phyloP scores from a whole-genome alignment of 2,329 filamentous ascomycete species.

The Chalara sp. region DNA sequence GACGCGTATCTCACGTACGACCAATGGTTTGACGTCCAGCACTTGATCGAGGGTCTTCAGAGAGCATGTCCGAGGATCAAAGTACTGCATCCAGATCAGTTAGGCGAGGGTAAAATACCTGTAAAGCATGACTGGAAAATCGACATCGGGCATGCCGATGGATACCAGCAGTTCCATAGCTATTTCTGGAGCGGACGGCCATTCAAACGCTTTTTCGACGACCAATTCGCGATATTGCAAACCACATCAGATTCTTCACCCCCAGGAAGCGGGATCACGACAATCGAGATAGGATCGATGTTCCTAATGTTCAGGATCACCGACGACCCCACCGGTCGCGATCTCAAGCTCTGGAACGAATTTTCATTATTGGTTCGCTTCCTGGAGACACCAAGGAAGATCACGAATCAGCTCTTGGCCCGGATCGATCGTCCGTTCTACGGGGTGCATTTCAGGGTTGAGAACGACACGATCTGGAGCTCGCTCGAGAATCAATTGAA shows the following conservation, averaged over 20 bases:
- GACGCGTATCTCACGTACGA: conserved; percentile 28
- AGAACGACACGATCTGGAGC: conserved; percentile 32
- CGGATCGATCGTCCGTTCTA: conserved; percentile 25
- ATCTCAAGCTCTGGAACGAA: conserved; percentile 30
- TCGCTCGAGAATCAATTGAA: conserved; percentile 28
- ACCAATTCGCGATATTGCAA: conserved; percentile 10
- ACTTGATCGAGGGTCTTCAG: conserved; percentile 20
- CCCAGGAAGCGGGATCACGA: conserved; percentile 19
- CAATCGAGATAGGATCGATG: conserved; percentile 24
- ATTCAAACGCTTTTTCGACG: conserved; percentile 24
- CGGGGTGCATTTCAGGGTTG: conserved; percentile 31
- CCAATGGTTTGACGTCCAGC: conserved; percentile 28
- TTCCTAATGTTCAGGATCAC: conserved; percentile 30
- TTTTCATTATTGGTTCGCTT: conserved; percentile 27
- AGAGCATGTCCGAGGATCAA: conserved; percentile 27
- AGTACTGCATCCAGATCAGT: conserved; percentile 23
- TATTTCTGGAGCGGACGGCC: conserved; percentile 28
- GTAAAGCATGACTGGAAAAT: conserved; percentile 22
- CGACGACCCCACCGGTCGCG: conserved; percentile 29
- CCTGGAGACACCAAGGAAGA: conserved; percentile 20
- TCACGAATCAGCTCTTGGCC: conserved; percentile 19
- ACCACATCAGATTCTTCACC: conserved; percentile 1
- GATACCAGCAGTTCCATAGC: conserved; percentile 20
- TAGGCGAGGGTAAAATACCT: conserved; percentile 9
- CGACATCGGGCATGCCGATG: conserved; percentile 16